phyloP scores from a whole-genome alignment of 805 yeast species.

The Babjeviella inositovora region DNA sequence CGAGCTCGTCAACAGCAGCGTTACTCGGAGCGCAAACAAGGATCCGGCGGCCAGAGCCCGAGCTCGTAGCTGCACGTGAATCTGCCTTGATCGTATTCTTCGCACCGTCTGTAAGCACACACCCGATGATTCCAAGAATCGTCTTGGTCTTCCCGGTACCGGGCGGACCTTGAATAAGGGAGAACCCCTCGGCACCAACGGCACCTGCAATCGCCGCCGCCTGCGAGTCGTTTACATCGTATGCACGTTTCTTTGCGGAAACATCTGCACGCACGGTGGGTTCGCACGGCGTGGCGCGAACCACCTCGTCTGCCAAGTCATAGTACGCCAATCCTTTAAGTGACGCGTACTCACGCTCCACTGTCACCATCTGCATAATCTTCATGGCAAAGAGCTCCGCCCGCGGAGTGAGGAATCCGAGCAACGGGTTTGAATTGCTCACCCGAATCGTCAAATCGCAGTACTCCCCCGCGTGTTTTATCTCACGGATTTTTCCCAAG shows the following conservation, averaged over 20 bases:
- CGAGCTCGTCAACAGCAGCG: slow-evolving; percentile 96
- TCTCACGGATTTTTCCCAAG: slow-evolving; percentile 65
- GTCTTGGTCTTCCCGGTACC: slow-evolving; percentile 99
- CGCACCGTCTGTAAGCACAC: slow-evolving; percentile 29
- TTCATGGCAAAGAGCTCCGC: slow-evolving; percentile 50
- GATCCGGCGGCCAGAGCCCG: slow-evolving; percentile 23
- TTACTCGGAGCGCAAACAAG: slow-evolving; percentile 95
- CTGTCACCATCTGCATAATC: slow-evolving; percentile 77
- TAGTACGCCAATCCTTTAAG: slow-evolving; percentile 71
- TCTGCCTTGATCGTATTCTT: slow-evolving; percentile 6
- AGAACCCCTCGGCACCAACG: slow-evolving; percentile 54
- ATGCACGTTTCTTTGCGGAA: slow-evolving; percentile 23
- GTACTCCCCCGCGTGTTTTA: slow-evolving; percentile 50
- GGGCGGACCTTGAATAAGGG: slow-evolving; percentile 96
- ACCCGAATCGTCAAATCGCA: slow-evolving; percentile 68
- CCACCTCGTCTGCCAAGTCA: slow-evolving; percentile 52
- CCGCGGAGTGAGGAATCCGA: slow-evolving; percentile 44
- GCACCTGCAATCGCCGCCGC: slow-evolving; percentile 79
- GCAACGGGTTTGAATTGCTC: slow-evolving; percentile 30
- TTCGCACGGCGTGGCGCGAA: slow-evolving; percentile 45
- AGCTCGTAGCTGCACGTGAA: slow-evolving; percentile 12
- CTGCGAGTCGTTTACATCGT: slow-evolving; percentile 72
- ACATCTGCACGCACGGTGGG: slow-evolving; percentile 22
- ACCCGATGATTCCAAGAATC: slow-evolving; percentile 80
- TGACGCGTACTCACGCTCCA: slow-evolving; percentile 86